Percentiles rank a stretch among this genome's conserved stretches.
phyloP scores from a whole-genome alignment of 139 green algal species.

The Coccomyxa sp. region DNA sequence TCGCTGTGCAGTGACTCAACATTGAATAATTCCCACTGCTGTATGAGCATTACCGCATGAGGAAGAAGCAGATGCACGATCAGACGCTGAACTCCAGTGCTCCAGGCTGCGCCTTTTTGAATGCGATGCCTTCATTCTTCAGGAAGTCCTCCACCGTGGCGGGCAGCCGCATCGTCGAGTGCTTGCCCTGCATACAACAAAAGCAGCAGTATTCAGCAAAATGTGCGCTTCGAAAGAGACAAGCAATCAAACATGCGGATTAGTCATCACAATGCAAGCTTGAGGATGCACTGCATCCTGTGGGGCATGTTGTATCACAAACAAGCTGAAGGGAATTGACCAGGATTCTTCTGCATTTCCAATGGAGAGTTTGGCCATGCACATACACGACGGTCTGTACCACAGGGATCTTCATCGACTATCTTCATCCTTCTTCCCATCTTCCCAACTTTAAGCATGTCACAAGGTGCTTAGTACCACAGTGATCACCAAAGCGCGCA shows the following conservation, averaged over 20 bases:
- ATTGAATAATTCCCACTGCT: too few relatives aligned
- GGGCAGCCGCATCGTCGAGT: slow-evolving; percentile 42
- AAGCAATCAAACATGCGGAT: background rate
- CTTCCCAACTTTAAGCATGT: too few relatives aligned
- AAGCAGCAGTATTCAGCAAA: background rate
- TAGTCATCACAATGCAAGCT: background rate
- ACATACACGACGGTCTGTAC: too few relatives aligned
- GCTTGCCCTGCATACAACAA: slow-evolving; percentile 22
- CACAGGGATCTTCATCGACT: too few relatives aligned
- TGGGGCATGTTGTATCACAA: too few relatives aligned
- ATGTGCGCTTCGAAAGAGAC: background rate
- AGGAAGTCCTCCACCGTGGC: slow-evolving; percentile 36
- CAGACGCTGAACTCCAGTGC: slow-evolving; percentile 34
- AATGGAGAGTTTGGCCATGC: too few relatives aligned
- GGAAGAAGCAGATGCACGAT: background rate
- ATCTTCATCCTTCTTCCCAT: too few relatives aligned
- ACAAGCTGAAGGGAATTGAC: background rate
- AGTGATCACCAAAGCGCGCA: too few relatives aligned
- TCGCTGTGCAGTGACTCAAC: too few relatives aligned
- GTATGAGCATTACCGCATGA: too few relatives aligned
- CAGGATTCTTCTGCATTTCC: too few relatives aligned
- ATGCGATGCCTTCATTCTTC: slow-evolving; percentile 25
- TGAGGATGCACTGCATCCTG: background rate
- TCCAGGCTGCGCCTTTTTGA: slow-evolving; percentile 36
- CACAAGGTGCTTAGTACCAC: too few relatives aligned